phyloP scores from a whole-genome alignment of 2,329 filamentous ascomycete genomes.

The Arthrobotrys conoides region DNA sequence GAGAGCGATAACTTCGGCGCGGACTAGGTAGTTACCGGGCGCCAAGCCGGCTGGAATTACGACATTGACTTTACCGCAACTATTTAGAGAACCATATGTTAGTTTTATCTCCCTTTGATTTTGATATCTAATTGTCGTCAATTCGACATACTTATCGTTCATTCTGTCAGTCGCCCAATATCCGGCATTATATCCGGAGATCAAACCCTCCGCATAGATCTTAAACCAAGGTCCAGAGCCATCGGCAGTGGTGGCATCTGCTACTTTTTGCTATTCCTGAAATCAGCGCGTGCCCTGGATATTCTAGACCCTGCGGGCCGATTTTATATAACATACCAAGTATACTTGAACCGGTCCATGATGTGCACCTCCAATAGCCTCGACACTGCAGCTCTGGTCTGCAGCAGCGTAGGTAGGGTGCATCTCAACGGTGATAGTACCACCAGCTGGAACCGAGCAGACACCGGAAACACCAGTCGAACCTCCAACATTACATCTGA shows the following conservation, averaged over 20 bases:
- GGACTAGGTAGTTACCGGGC: slow-evolving; percentile 72
- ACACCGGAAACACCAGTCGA: slow-evolving; percentile 67
- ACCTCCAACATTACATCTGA: slow-evolving; percentile 70
- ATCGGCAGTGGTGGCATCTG: slow-evolving; percentile 69
- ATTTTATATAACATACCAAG: slow-evolving; percentile 65
- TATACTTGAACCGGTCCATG: slow-evolving; percentile 72
- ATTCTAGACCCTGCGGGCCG: not conserved
- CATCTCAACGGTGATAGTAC: slow-evolving; percentile 73
- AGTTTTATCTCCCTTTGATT: not conserved
- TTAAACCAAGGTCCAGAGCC: slow-evolving; percentile 71
- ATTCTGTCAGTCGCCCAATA: slow-evolving; percentile 70
- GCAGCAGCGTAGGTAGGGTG: slow-evolving; percentile 69
- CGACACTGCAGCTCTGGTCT: slow-evolving; percentile 69
- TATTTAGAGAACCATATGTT: slow-evolving; percentile 11
- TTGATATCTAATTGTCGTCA: not conserved
- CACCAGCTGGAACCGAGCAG: slow-evolving; percentile 69
- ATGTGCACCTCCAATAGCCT: slow-evolving; percentile 72
- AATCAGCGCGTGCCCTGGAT: not conserved
- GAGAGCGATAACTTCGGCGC: slow-evolving; percentile 72
- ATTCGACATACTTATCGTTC: slow-evolving; percentile 66
- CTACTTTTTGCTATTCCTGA: slow-evolving; percentile 66
- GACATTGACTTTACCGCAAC: slow-evolving; percentile 67
- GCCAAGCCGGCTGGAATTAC: slow-evolving; percentile 71
- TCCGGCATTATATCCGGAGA: slow-evolving; percentile 66
- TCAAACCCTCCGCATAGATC: slow-evolving; percentile 70